Evolutionary conservation across 2,329 filamentous ascomycete species (phyloP), one percentile per base, ranked within the genome.

Genomic region (Talaromyces sp.): DNA sequence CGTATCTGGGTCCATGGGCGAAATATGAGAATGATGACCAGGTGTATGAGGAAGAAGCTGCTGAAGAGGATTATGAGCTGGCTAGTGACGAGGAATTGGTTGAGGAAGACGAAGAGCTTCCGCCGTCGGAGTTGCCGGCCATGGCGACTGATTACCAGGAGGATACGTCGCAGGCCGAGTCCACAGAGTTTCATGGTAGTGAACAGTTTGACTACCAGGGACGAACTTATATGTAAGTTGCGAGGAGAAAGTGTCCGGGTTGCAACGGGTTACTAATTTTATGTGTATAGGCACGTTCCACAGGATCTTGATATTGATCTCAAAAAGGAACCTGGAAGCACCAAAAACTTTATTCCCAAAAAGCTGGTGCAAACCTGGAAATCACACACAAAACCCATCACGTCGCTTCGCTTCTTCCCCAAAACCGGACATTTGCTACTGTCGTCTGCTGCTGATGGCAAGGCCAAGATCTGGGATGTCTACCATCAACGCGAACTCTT

Each of bases 1-100:
- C 92, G 53, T 99, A 99, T 75, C 85, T 96, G 42, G 96, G 96
- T 0, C 96, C 95, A 0, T 99, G 96, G 96, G 96, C 95, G 8
- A 88, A 84, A 73, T 96, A 96, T 72, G 83, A 87, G 65, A 81
- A 87, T 56, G 87, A 93, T 66, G 89, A 90, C 68, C 89, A 92
- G 66, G 81, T 86, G 34, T 85, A 84, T 60, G 85, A 90, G 62
- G 87, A 91, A 18, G 87, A 85, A 63, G 80, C 82, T 56, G 86
- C 87, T n/a, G 79, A 80, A 12, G 89, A 87, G 52, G 91, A 90
- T 65, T 87, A 85, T 56, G 86, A 91, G 74, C 81, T 96, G 50
- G 89, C 85, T 5, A 91, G 88, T 68, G 90, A 91, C 65, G 89
- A 92, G 72, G 91, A 94, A 70, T 91, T 89, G 68, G 87, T 92